phyloP scores from a whole-genome alignment of 306 rosid genomes.

The Lablab purpureus region DNA sequence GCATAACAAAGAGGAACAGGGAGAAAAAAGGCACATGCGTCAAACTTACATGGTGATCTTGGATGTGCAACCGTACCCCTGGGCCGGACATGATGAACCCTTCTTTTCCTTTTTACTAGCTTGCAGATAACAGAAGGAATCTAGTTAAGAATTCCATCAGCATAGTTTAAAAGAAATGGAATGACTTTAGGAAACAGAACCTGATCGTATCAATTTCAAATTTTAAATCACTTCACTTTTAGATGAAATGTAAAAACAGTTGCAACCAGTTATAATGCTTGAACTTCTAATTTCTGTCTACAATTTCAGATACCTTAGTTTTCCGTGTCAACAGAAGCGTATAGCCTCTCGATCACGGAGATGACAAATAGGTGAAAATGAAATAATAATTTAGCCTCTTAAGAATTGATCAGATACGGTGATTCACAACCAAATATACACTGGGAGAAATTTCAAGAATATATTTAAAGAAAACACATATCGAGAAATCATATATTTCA shows the following conservation, averaged over 20 bases:
- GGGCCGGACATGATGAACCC: conserved; percentile 61
- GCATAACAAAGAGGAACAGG: not conserved
- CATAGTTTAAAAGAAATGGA: conserved; percentile 26
- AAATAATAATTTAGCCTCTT: not conserved
- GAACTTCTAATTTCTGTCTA: conserved; percentile 3
- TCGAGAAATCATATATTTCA: conserved; percentile 35
- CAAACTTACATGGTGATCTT: conserved; percentile 67
- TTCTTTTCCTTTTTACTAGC: conserved; percentile 33
- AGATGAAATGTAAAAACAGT: not conserved
- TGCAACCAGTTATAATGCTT: conserved; percentile 5
- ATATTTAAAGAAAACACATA: not conserved
- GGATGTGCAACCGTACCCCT: conserved; percentile 69
- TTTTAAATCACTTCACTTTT: no score
- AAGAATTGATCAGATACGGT: not conserved
- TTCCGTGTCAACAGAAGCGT: conserved; percentile 34
- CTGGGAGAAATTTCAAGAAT: not conserved
- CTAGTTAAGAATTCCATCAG: conserved; percentile 27
- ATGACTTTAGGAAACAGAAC: not conserved
- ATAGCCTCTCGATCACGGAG: not conserved
- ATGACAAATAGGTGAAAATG: not conserved
- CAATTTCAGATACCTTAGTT: conserved; percentile 29
- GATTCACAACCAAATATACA: not conserved
- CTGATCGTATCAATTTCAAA: conserved; percentile 4
- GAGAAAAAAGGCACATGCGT: not conserved
- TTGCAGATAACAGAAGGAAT: conserved; percentile 33